Evolutionary conservation across 169 alveolate genomes (phyloP).

Genomic region (Plasmodium fragile): DNA sequence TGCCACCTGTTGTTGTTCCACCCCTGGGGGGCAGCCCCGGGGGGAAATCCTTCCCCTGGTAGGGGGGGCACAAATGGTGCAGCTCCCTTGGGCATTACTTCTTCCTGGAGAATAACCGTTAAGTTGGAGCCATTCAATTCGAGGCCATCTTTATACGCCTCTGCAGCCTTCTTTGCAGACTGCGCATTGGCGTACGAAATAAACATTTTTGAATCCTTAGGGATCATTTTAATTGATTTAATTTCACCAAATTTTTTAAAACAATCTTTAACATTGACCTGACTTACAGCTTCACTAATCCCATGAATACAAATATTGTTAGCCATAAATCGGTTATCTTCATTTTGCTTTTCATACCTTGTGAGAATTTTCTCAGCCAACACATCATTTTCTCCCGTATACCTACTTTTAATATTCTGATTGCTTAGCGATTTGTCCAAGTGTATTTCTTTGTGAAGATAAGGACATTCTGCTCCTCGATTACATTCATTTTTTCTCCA

Average conservation of each 20-base stretch:
- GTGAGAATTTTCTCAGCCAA: constrained; percentile 79
- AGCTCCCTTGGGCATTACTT: not conserved
- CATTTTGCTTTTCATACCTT: constrained; percentile 43
- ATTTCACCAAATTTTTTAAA: constrained; percentile 72
- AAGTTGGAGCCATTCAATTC: constrained; percentile 57
- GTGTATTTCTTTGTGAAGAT: constrained; percentile 85
- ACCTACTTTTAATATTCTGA: constrained; percentile 83
- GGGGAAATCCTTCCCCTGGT: not conserved
- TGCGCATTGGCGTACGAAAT: constrained; percentile 27
- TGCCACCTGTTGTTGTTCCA: constrained; percentile 1
- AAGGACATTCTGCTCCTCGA: constrained; percentile 96
- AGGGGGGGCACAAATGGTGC: not conserved
- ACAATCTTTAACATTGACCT: constrained; percentile 57
- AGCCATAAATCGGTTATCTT: constrained; percentile 4
- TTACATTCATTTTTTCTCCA: constrained; percentile 94
- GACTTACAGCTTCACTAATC: constrained; percentile 40
- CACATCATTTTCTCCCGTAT: constrained; percentile 84
- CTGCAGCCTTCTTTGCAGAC: constrained; percentile 65
- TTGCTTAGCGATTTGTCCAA: constrained; percentile 81
- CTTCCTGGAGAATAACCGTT: constrained; percentile 19
- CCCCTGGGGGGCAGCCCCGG: not conserved
- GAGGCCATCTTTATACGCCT: constrained; percentile 61
- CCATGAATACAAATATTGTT: constrained; percentile 70
- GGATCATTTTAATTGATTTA: constrained; percentile 70
- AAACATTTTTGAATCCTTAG: constrained; percentile 63